These are phyloP conservation scores for Biscogniauxia mediterranea DNA, from an alignment of 2,329 filamentous ascomycete genomes.

Conservation along the genomic window DNA sequence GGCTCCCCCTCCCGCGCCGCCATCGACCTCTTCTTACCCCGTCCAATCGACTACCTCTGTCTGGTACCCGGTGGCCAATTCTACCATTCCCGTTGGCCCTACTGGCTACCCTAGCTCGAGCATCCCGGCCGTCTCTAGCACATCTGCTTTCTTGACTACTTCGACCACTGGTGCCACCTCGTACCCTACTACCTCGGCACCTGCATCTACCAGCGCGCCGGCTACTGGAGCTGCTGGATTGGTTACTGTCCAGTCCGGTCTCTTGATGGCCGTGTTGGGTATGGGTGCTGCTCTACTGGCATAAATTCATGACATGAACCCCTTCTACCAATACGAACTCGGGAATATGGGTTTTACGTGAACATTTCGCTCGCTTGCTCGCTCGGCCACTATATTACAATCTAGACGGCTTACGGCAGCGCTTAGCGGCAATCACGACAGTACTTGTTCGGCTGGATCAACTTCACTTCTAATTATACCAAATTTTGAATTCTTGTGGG, in stretches of 20 bases:
- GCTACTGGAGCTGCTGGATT: conserved; percentile 24
- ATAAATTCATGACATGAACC: conserved; percentile 11
- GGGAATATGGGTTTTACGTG: neutral
- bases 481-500: conserved; percentile 16
- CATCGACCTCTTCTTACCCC: conserved; percentile 16
- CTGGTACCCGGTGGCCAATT: conserved; percentile 24
- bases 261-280: conserved; percentile 27
- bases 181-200: conserved; percentile 12
- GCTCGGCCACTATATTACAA: too few species aligned
- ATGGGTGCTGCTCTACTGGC: conserved; percentile 28
- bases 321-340: neutral
- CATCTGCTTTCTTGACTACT: conserved; percentile 10
- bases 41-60: conserved; percentile 14
- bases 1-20: conserved; percentile 11
- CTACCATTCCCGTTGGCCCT: conserved; percentile 20
- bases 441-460: neutral
- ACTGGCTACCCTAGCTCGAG: conserved; percentile 25
- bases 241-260: conserved; percentile 25
- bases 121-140: conserved; percentile 17
- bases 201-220: conserved; percentile 10
- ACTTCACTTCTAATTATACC: conserved; percentile 11
- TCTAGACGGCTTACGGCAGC: too few species aligned
- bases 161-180: neutral
- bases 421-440: neutral
- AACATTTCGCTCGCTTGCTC: neutral